These are phyloP conservation scores for Colletotrichum sp. DNA, from an alignment of 2,329 filamentous ascomycete species.

Conservation along the genomic window DNA sequence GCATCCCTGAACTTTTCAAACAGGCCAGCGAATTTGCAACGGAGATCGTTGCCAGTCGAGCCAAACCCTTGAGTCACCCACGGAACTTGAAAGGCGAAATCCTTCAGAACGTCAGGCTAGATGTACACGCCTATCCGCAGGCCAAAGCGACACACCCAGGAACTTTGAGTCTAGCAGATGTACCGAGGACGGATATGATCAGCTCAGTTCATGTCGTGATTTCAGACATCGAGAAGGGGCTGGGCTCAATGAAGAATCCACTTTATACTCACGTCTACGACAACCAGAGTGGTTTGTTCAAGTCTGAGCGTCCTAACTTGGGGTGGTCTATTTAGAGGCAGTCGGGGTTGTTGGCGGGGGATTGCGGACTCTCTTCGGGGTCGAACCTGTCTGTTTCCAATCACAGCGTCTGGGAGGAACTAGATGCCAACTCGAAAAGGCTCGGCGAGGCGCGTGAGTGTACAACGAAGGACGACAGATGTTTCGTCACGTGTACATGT, in stretches of 20 bases:
- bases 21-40: background rate
- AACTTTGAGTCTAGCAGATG: background rate
- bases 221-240: background rate
- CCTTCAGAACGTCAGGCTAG: background rate
- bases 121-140: background rate
- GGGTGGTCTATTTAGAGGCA: background rate
- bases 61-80: background rate
- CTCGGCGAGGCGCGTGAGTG: background rate
- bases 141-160: background rate
- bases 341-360: background rate
- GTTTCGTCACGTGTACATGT: background rate
- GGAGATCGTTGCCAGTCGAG: background rate
- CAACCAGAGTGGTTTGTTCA: background rate
- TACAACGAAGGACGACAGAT: background rate
- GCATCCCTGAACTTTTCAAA: background rate
- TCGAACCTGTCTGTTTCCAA: background rate
- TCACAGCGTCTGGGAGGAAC: background rate
- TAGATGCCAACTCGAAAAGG: background rate
- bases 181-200: background rate
- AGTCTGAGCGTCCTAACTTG: background rate
- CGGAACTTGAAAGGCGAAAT: background rate
- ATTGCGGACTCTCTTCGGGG: background rate
- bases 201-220: background rate
- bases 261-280: background rate
- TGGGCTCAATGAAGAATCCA: background rate